Evolutionary conservation across 345 rosid species (phyloP).

Genomic region (Linum tenue): DNA sequence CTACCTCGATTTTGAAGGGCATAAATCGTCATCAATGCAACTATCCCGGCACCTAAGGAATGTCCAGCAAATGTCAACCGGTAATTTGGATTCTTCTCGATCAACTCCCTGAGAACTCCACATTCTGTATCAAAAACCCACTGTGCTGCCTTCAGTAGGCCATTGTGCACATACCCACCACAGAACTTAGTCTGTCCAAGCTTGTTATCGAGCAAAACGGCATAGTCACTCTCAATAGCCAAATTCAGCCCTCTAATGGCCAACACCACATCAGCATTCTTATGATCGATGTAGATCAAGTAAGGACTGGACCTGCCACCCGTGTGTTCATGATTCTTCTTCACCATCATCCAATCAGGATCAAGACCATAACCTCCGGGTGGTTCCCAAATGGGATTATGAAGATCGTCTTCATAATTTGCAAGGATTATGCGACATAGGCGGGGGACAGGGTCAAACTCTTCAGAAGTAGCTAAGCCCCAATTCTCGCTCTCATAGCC

Average conservation of each 20-base stretch:
- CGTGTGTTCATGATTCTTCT: slow-evolving; percentile 56
- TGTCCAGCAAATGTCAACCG: slow-evolving; percentile 81
- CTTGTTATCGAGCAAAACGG: slow-evolving; percentile 76
- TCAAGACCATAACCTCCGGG: slow-evolving; percentile 75
- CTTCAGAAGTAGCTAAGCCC: slow-evolving; percentile 71
- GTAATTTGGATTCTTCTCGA: slow-evolving; percentile 53
- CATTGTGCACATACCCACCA: slow-evolving; percentile 92
- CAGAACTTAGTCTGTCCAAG: slow-evolving; percentile 80
- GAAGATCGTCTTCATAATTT: slow-evolving; percentile 70
- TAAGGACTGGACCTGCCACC: slow-evolving; percentile 67
- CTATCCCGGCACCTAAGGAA: slow-evolving; percentile 85
- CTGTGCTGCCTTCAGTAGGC: slow-evolving; percentile 68
- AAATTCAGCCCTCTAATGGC: slow-evolving; percentile 75
- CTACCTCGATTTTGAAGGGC: slow-evolving; percentile 48
- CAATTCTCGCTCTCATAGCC: slow-evolving; percentile 85
- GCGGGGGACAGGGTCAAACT: slow-evolving; percentile 71
- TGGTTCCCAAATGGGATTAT: slow-evolving; percentile 73
- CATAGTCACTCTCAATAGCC: slow-evolving; percentile 79
- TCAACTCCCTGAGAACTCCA: slow-evolving; percentile 45
- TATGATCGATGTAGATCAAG: slow-evolving; percentile 73
- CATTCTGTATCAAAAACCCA: slow-evolving; percentile 70
- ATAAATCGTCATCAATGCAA: slow-evolving; percentile 50
- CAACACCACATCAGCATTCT: slow-evolving; percentile 48
- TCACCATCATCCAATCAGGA: slow-evolving; percentile 52
- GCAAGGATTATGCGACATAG: slow-evolving; percentile 66